Base-by-base conservation (phyloP, 2,329 filamentous ascomycete genomes). In the Arthroderma sp. region DNA sequence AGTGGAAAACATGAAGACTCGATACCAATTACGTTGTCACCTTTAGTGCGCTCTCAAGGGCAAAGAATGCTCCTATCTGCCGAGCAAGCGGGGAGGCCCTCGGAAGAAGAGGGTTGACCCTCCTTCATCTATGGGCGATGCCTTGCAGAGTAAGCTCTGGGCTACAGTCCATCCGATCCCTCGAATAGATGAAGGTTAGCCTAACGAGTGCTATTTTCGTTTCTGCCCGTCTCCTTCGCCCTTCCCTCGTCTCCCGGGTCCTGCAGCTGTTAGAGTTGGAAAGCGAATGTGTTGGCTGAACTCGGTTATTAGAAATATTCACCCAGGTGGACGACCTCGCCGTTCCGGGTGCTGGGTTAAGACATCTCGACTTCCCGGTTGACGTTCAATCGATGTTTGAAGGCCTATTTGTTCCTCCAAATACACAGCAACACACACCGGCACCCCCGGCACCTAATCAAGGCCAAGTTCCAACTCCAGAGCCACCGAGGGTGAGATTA, bases 11-110 rank as follows among this genome's bases (percentile, higher is more conserved):
- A 33, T 54, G 21, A 21, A 44, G 23, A 15, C 41, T 15, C 28
- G 11, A 33, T 52, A 49, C 33, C 23, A 56, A 38, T 47, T 56
- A 31, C 47, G 55, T 41, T 53, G 25, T 31, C 39, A 28, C 37
- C 33, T 28, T 28, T 37, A 74, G 73, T 75, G 73, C 64, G 62
- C 67, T 47, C 65, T 61, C 62, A 75, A 73, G 64, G 66, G 67
- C 47, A 70, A 66, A 61, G 67, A 70, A 63, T 75, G 73, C 58
- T 71, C 67, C 23, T 74, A 74, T 63, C 56, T 73, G 21, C 72
- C 72, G 37, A 74, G 72, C 67, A 74, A 73, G 64, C 66, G 72
- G 56, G 72, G 72, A 55, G 72, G 72, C n/a, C 72, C 72, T 19
- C 67, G 72, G 31, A 73, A 72, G 60, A 73, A 73, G 66, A 73